Evolutionary conservation across 331 rosid species (phyloP).

Genomic region (Acacia concinna): DNA sequence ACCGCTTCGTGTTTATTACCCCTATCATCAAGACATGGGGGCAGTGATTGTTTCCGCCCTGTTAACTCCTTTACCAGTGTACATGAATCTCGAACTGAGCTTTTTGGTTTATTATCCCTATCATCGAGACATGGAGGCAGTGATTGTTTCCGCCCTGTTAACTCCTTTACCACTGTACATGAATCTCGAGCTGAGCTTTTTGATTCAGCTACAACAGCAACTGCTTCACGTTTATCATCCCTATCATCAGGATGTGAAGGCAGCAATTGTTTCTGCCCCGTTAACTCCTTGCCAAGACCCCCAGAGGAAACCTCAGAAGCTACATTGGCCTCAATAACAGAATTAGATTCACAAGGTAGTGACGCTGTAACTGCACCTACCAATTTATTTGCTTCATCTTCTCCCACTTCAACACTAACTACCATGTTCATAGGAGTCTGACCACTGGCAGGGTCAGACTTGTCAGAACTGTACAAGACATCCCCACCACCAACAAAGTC

Average conservation of each 20-base stretch:
- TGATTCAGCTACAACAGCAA: slow-evolving; percentile 37
- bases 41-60: slow-evolving; percentile 30
- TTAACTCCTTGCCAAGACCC: slow-evolving; percentile 37
- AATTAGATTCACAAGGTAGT: slow-evolving; percentile 21
- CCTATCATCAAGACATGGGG: slow-evolving; percentile 29
- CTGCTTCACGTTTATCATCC: slow-evolving; percentile 37
- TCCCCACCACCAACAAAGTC: slow-evolving; percentile 40
- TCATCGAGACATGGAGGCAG: slow-evolving; percentile 32
- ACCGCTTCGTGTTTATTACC: slow-evolving; percentile 39
- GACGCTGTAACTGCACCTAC: slow-evolving; percentile 35
- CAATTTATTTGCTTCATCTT: slow-evolving; percentile 36
- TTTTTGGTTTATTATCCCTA: slow-evolving; percentile 36
- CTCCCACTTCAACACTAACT: slow-evolving; percentile 35
- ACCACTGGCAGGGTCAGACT: slow-evolving; percentile 36
- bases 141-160: slow-evolving; percentile 31
- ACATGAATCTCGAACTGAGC: slow-evolving; percentile 45
- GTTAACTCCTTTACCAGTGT: slow-evolving; percentile 26
- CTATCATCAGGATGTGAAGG: slow-evolving; percentile 29
- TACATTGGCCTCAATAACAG: slow-evolving; percentile 42
- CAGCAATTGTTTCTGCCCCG: slow-evolving; percentile 30
- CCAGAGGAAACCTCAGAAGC: slow-evolving; percentile 42
- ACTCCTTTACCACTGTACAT: slow-evolving; percentile 25
- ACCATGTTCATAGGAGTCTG: slow-evolving; percentile 25
- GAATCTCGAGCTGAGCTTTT: slow-evolving; percentile 46
- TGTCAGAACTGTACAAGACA: slow-evolving; percentile 31